Conservation (phyloP, 139 green algal genomes). For the Dunaliella primolecta region DNA sequence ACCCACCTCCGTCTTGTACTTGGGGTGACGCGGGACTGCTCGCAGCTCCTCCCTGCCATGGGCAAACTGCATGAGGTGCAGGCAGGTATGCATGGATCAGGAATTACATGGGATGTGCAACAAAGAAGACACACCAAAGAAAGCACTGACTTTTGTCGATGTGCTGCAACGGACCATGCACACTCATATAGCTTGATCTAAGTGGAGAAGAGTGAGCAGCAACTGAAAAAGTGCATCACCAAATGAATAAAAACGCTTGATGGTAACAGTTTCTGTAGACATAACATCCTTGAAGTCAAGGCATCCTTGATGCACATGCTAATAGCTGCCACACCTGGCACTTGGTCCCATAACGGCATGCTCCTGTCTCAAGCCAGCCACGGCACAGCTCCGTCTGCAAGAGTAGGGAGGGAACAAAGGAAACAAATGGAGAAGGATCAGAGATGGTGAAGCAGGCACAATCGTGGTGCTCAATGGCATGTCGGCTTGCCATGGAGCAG, state of each 20-base stretch:
- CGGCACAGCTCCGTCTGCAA: slow-evolving; percentile 89
- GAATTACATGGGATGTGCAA: too few species aligned
- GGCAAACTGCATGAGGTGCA: slow-evolving; percentile 72
- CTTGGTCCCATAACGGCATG: slow-evolving; percentile 81
- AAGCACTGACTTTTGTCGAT: too few species aligned
- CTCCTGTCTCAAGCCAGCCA: slow-evolving; percentile 74
- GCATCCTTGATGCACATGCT: too few species aligned
- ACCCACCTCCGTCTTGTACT: slow-evolving; percentile 89
- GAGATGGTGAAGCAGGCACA: not conserved
- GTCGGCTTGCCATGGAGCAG: not conserved
- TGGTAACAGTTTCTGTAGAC: too few species aligned
- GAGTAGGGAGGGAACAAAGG: not conserved
- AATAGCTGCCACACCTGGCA: slow-evolving; percentile 80
- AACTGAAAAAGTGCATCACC: too few species aligned
- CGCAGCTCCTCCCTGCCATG: slow-evolving; percentile 81
- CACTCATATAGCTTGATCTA: too few species aligned
- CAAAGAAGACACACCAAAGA: too few species aligned
- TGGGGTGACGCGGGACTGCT: slow-evolving; percentile 75
- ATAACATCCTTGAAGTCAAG: too few species aligned
- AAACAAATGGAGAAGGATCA: not conserved
- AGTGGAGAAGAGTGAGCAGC: too few species aligned
- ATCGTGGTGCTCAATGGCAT: not conserved
- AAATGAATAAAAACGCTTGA: too few species aligned
- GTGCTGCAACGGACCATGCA: too few species aligned
- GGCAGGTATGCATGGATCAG: not conserved